phyloP scores from a whole-genome alignment of 768 basidiomycete genomes.

The Lepiota venenata region DNA sequence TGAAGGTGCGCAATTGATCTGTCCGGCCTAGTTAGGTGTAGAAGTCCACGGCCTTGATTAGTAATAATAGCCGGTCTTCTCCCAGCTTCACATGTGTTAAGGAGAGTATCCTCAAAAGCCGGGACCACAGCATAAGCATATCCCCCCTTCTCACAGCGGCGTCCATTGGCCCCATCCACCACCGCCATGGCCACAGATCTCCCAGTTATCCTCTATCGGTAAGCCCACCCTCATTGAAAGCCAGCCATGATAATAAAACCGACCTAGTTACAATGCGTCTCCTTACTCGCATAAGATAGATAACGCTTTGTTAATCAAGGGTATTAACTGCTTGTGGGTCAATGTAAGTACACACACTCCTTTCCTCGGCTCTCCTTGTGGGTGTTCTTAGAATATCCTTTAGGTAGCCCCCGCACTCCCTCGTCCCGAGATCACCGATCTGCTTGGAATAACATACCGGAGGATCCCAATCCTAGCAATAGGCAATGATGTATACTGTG shows the following conservation, averaged over 20 bases:
- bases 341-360: conserved; percentile 29
- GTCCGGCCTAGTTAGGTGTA: no score
- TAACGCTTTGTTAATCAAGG: conserved; percentile 46
- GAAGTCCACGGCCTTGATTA: no score
- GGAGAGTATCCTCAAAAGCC: conserved; percentile 1
- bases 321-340: conserved; percentile 44
- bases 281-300: conserved; percentile 52
- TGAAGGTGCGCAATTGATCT: no score
- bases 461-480: conserved; percentile 59
- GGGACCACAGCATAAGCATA: background rate
- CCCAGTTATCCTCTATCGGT: conserved; percentile 47
- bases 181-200: conserved; percentile 13
- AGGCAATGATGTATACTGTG: conserved; percentile 59
- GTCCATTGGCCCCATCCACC: conserved; percentile 1
- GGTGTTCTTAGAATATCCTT: background rate
- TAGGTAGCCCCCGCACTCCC: conserved; percentile 51
- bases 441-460: conserved; percentile 52
- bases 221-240: conserved; percentile 13
- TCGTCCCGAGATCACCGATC: conserved; percentile 52
- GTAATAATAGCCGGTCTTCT: no score
- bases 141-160: background rate
- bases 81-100: conserved; percentile 11
- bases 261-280: conserved; percentile 45
- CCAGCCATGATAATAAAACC: background rate
- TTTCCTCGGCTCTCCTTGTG: background rate